Base-by-base conservation (phyloP, 495 filamentous ascomycete species). In the Bryoglossum gracile region DNA sequence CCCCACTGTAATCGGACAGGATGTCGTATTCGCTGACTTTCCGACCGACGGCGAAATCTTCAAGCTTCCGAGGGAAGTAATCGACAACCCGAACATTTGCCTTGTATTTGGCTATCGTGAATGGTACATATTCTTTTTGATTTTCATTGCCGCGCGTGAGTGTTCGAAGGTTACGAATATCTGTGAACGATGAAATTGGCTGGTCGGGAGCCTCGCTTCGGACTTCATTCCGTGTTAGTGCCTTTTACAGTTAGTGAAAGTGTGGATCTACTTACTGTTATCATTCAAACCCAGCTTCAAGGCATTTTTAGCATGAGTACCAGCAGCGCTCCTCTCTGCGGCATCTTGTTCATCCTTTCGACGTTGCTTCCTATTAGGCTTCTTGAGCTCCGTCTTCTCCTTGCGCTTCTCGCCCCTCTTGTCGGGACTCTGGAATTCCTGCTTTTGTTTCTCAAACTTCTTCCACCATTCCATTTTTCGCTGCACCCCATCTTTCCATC, bases 1-100 rank as follows among this genome's bases (percentile, higher is more conserved):
- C 55, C 32, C 60, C 64, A 16, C 68, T 65, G 38, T 61, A 56
- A 25, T 74, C 68, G 2, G 73, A 75, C 4, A 81, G 56, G 2
- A 75, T 55, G 45, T 73, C 71, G 44, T 61, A 74, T 34, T 77
- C 64, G 14, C 59, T 59, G 28, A 57, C 53, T 28, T 66, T 66
- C 16, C 66, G 66, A 43, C 66, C 67, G 3, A 77, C 69, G 10
- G 86, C 68, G 54, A 96, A 97, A 48, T 94, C 80, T 51, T 82
- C 78, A 8, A 98, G 64, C 2, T 71, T 70, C 13, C 66, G 65
- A 1, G 92, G 92, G 25, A 72, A 79, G 66, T 88, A 96, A 61
- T 95, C 87, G 13, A 95, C 72, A 1, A 95, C 82, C 21, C 86
- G 83, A 35, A 84, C 83, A 25, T 65, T 63, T 13, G 76, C 68